Evolutionary conservation across 805 yeast species (phyloP).

Genomic region (Candida bentonensis): DNA sequence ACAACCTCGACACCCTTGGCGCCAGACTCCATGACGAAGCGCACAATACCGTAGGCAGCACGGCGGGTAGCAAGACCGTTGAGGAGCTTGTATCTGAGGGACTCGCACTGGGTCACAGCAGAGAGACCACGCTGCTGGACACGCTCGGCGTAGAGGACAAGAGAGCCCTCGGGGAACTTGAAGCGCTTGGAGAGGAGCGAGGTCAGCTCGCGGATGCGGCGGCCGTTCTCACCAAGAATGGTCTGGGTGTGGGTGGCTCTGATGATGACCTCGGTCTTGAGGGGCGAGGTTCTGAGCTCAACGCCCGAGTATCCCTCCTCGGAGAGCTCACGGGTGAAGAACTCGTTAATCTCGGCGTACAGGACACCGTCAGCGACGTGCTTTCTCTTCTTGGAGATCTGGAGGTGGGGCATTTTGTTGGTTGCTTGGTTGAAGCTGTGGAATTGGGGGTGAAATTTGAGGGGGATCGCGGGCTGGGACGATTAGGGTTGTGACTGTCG

Average conservation of each 20-base stretch:
- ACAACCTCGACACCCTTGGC: conserved; percentile 99
- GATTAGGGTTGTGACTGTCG: too few species aligned
- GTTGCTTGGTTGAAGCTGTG: background rate
- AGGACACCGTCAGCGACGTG: conserved; percentile 99
- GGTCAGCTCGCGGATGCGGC: conserved; percentile 98
- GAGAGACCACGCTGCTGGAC: conserved; percentile 99
- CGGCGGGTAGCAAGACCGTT: conserved; percentile 99
- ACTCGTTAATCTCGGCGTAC: conserved; percentile 99
- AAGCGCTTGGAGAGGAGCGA: conserved; percentile 97
- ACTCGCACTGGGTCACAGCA: conserved; percentile 99
- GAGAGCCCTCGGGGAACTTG: conserved; percentile 86
- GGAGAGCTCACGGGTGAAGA: conserved; percentile 99
- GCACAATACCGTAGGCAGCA: conserved; percentile 99
- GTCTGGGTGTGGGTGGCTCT: conserved; percentile 98
- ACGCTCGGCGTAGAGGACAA: conserved; percentile 95
- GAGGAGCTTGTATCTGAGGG: conserved; percentile 93
- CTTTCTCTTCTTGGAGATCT: conserved; percentile 94
- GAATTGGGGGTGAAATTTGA: too few species aligned
- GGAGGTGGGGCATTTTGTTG: conserved; percentile 1
- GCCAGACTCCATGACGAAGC: conserved; percentile 99
- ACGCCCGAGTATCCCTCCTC: conserved; percentile 99
- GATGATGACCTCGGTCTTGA: conserved; percentile 96
- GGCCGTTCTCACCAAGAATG: conserved; percentile 98
- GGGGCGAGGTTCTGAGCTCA: conserved; percentile 96
- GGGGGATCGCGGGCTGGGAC: too few species aligned